phyloP scores from a whole-genome alignment of 164 flowering plant genomes.

The Paratinospora sagittata region DNA sequence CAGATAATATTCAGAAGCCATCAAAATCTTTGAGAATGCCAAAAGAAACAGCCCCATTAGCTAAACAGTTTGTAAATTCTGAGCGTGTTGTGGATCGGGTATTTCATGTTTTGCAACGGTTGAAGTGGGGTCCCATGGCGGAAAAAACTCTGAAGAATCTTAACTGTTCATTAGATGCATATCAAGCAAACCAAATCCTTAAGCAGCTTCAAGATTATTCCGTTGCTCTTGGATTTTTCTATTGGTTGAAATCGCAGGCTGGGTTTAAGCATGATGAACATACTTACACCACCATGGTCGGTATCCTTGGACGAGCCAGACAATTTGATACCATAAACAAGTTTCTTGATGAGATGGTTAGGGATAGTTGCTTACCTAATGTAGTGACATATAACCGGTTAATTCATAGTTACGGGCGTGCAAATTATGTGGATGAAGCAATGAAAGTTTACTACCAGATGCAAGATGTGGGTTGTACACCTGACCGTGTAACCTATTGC shows the following conservation, averaged over 20 bases:
- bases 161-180: conserved; percentile 55
- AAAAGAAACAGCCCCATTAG: conserved; percentile 24
- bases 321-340: conserved; percentile 61
- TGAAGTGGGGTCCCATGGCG: conserved; percentile 70
- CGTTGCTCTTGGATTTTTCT: conserved; percentile 80
- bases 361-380: conserved; percentile 83
- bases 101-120: conserved; percentile 37
- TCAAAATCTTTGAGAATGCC: conserved; percentile 27
- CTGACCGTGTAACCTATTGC: conserved; percentile 77
- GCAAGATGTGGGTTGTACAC: conserved; percentile 53
- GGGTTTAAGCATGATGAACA: conserved; percentile 95
- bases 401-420: conserved; percentile 94
- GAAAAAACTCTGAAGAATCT: conserved; percentile 67
- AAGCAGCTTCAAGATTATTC: conserved; percentile 70
- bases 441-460: conserved; percentile 69
- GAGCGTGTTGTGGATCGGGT: conserved; percentile 45
- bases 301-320: conserved; percentile 80
- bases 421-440: conserved; percentile 69
- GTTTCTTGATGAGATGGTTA: conserved; percentile 77
- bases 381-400: conserved; percentile 92
- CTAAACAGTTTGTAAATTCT: conserved; percentile 26
- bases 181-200: conserved; percentile 87
- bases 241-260: conserved; percentile 68
- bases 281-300: conserved; percentile 95
- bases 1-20: conserved; percentile 24